Conservation (phyloP, 177 flowering plant genomes). For the Vitis hybrid region DNA sequence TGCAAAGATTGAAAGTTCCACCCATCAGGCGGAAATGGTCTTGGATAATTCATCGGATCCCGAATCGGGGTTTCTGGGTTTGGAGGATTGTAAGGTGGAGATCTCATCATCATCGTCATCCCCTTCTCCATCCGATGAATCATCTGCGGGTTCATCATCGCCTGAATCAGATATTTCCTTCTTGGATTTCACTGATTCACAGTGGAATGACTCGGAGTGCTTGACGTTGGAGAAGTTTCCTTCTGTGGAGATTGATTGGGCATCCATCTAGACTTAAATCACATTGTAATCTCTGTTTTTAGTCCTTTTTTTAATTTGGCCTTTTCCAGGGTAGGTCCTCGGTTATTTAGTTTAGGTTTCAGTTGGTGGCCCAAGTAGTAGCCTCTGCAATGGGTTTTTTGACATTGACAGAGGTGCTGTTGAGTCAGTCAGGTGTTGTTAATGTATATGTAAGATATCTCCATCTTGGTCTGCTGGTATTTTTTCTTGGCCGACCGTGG, state of each 20-base stretch:
- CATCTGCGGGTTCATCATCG: constrained; percentile 29
- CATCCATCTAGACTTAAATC: constrained; percentile 22
- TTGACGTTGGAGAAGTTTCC: constrained; percentile 44
- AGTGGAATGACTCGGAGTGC: constrained; percentile 32
- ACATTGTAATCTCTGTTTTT: not conserved
- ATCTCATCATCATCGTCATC: constrained; percentile 11
- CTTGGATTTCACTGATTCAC: constrained; percentile 36
- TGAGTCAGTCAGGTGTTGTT: not conserved
- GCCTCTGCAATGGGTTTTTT: constrained; percentile 48
- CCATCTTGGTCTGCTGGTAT: constrained; percentile 33
- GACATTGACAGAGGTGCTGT: constrained; percentile 29
- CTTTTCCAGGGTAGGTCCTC: not conserved
- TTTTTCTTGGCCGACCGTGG: constrained; percentile 27
- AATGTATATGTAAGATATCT: constrained; percentile 18
- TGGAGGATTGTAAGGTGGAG: constrained; percentile 16
- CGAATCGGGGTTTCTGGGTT: constrained; percentile 7
- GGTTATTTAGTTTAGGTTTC: constrained; percentile 3
- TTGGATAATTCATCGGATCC: constrained; percentile 4
- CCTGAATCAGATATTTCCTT: constrained; percentile 40
- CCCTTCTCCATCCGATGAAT: constrained; percentile 21
- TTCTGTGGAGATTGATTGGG: constrained; percentile 69
- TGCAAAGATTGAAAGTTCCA: not conserved
- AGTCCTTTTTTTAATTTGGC: not conserved
- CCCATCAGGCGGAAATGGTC: constrained; percentile 4
- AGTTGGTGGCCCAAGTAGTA: constrained; percentile 5